Evolutionary conservation across 169 alveolate species (phyloP), one percentile per base, ranked within the genome.

Genomic region (Plasmodium cynomolgi): DNA sequence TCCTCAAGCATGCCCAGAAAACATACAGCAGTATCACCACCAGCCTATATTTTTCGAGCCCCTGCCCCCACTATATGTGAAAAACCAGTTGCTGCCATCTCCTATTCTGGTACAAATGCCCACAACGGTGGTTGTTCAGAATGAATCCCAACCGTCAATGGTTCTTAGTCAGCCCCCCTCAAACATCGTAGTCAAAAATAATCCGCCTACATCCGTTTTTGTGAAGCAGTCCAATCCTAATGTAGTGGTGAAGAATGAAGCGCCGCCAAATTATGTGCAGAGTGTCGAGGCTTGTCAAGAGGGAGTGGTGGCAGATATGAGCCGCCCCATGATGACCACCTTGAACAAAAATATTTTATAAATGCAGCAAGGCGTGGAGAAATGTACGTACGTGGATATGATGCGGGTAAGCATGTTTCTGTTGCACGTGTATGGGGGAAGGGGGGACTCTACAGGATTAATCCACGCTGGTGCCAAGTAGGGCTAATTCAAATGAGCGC

Each of bases 141-240:
- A 96, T 84, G 95, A 93, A 41, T 95, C 98, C 29, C 93, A 96
- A 56, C 98, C 98, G 37, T 96, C 98, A 33, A 93, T 96, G 88
- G 97, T 96, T 39, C 96, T 96, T n/a, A 96, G 92, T 85, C 98
- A 96, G 90, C 98, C 97, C 47, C 97, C 98, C 31, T 96, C 98
- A n/a, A 96, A 96, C 58, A 97, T 96, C 37, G 96, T 96, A 7
- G 98, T 96, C 1, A 96, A 95, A 91, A 96, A 96, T 81, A 97
- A 95, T 74, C 97, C 97, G 15, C 98, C 98, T 15, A 95, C 96
- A 71, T 96, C 98, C 17, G 96, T 96, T 81, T 96, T 84, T 79
- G 97, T 96, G 26, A 96, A 96, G 86, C 96, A 93, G 91, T 95
- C 96, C 39, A 96, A 96, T 41, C 98, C 98, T 71, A 96, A 96